Percentiles rank a stretch among this genome's conserved stretches.
Evolutionary conservation across 192 early-diverging fungal genomes (phyloP).

Genomic region (Coemansia sp.): DNA sequence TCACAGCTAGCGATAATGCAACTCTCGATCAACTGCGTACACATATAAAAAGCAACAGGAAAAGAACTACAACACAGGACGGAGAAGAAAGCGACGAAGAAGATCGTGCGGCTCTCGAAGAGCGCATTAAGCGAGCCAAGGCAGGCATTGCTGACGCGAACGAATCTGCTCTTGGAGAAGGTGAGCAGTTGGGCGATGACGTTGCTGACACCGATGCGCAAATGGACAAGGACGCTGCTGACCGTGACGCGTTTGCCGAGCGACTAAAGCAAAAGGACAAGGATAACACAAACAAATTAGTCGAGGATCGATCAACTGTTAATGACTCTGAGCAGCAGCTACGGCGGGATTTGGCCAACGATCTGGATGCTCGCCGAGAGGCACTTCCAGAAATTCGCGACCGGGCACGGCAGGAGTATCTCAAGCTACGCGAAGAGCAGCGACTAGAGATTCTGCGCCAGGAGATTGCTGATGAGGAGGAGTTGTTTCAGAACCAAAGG

Average conservation of each 20-base stretch:
- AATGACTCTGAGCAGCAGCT: slow-evolving; percentile 62
- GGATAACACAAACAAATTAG: slow-evolving; percentile 66
- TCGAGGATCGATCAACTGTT: slow-evolving; percentile 29
- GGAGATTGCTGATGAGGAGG: slow-evolving; percentile 85
- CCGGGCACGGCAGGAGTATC: slow-evolving; percentile 85
- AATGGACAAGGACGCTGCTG: slow-evolving; percentile 68
- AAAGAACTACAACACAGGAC: slow-evolving; percentile 40
- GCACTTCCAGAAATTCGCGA: slow-evolving; percentile 80
- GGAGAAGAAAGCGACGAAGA: slow-evolving; percentile 62
- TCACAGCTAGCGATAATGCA: neutral
- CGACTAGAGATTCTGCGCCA: slow-evolving; percentile 72
- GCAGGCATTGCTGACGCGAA: slow-evolving; percentile 27
- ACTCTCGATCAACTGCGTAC: neutral
- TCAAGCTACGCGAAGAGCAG: slow-evolving; percentile 83
- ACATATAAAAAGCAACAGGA: slow-evolving; percentile 9
- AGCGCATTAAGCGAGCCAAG: slow-evolving; percentile 59
- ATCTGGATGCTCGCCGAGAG: slow-evolving; percentile 64
- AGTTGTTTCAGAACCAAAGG: slow-evolving; percentile 69
- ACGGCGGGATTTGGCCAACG: slow-evolving; percentile 81
- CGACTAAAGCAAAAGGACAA: slow-evolving; percentile 80
- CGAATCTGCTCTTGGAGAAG: slow-evolving; percentile 2
- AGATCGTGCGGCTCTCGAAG: slow-evolving; percentile 56
- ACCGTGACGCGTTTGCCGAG: slow-evolving; percentile 89
- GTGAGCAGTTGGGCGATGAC: slow-evolving; percentile 5
- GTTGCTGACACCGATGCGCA: slow-evolving; percentile 39